These are phyloP conservation scores for Saccharomycopsis phalli DNA, from an alignment of 1,139 yeast genomes.

Conservation along the genomic window DNA sequence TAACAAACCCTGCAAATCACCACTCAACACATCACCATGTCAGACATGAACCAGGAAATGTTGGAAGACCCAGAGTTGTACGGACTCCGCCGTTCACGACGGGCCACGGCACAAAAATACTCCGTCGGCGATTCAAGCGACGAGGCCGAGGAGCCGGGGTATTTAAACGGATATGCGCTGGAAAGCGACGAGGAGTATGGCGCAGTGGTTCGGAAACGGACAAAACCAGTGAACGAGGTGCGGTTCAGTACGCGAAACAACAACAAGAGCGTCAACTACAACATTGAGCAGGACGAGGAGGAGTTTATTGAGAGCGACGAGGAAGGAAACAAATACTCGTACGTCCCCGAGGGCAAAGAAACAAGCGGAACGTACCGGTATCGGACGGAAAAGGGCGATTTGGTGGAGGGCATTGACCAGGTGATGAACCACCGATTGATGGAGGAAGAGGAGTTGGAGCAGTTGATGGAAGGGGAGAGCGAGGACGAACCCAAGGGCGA, in stretches of 20 bases:
- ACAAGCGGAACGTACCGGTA: too few relatives aligned
- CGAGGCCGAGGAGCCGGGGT: slow-evolving; percentile 21
- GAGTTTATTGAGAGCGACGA: slow-evolving; percentile 46
- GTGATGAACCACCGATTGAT: slow-evolving; percentile 46
- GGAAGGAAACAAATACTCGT: slow-evolving; percentile 27
- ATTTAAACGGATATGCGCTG: slow-evolving; percentile 24
- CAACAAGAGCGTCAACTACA: slow-evolving; percentile 62
- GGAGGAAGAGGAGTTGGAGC: slow-evolving; percentile 31
- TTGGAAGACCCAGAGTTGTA: slow-evolving; percentile 74
- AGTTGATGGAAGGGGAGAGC: slow-evolving; percentile 14
- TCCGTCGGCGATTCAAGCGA: slow-evolving; percentile 30
- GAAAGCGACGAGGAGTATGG: slow-evolving; percentile 23
- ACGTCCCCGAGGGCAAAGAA: background rate
- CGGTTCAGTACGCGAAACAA: slow-evolving; percentile 72
- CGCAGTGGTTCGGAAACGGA: slow-evolving; percentile 21
- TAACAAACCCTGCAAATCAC: background rate
- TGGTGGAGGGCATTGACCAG: slow-evolving; percentile 40
- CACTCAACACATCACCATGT: slow-evolving; percentile 3
- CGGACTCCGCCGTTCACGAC: slow-evolving; percentile 80
- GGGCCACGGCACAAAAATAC: slow-evolving; percentile 49
- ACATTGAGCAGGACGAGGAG: slow-evolving; percentile 61
- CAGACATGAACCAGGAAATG: slow-evolving; percentile 29
- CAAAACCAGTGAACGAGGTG: slow-evolving; percentile 36
- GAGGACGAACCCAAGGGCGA: slow-evolving; percentile 22
- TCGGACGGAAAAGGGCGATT: too few relatives aligned